phyloP scores from a whole-genome alignment of 192 early-diverging fungal genomes.

The Chytriomyces sp. region DNA sequence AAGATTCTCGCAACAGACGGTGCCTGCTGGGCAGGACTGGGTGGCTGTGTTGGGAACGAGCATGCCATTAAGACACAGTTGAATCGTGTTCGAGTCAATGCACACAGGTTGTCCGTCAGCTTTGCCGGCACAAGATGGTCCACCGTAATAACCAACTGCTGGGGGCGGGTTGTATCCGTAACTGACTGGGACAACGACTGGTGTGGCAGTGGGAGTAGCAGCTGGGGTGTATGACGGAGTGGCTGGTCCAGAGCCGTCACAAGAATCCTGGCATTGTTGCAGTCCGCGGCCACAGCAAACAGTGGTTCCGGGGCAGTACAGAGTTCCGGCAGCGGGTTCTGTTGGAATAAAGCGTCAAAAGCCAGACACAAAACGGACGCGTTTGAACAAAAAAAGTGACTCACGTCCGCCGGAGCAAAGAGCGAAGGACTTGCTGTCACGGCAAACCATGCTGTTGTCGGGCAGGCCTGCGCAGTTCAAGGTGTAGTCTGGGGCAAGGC shows the following conservation, averaged over 20 bases:
- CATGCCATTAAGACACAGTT: constrained; percentile 3
- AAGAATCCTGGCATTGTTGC: background rate
- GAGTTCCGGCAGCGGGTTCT: background rate
- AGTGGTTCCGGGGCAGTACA: background rate
- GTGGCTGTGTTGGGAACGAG: background rate
- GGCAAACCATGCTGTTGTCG: background rate
- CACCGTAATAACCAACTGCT: background rate
- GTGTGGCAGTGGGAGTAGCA: background rate
- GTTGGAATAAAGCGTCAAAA: background rate
- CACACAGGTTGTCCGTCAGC: constrained; percentile 2
- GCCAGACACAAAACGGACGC: background rate
- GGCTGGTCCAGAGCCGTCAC: background rate
- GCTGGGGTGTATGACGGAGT: background rate
- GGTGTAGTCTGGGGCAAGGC: background rate
- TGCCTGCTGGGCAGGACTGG: background rate
- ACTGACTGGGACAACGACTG: background rate
- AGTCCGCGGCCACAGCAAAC: background rate
- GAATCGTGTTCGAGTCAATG: background rate
- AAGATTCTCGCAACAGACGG: background rate
- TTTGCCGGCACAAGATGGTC: constrained; percentile 19
- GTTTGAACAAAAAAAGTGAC: background rate
- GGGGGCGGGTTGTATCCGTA: background rate
- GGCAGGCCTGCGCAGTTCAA: constrained; percentile 9
- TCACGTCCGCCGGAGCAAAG: constrained; percentile 10
- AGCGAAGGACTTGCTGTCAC: background rate